Base-by-base conservation (phyloP, 495 filamentous ascomycete genomes). In the Ascodesmis nigricans region DNA sequence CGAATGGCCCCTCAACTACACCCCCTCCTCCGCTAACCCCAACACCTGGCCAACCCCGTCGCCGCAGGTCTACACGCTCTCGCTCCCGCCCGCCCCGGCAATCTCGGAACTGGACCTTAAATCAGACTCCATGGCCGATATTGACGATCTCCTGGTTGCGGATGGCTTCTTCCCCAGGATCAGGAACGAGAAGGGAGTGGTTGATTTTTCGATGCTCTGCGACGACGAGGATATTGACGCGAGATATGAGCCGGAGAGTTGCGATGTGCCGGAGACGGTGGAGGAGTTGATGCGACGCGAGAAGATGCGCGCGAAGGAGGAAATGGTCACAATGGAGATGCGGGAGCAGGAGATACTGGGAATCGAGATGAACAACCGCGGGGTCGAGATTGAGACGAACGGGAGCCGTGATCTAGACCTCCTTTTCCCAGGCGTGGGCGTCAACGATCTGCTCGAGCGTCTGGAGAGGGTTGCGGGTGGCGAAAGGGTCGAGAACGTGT, bases 21-120 rank as follows among this genome's bases (percentile, higher is more conserved):
- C 17, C 7, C 21, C 11, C 8, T 18, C 10, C 11, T 30, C 18
- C 15, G 35, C 35, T 11, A 5, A n/a, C 8, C 23, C 28, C 17
- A 38, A 33, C 16, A 38, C 35, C 22, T 40, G 47, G 25, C 59
- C 58, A 22, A 66, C 65, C 49, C 73, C 71, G 49, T 73, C 78
- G 43, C 67, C 78, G 7, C 68, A 73, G 27, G 77, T 91, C 27
- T 93, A 72, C 44, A 67, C 79, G 32, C 70, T 91, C n/a, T 68
- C 76, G 29, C 61, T 90, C 11, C 78, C 80, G 7, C 62, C 74
- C 41, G 65, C 73, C 2, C 73, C 75, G 18, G 58, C 55, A n/a
- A 48, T 74, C 24, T 61, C 72, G 38, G 73, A 83, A 36, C 58
- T 87, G 5, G 71, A 69, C 21, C n/a, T n/a, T n/a, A n/a, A n/a